A percentile compares a stretch with the other conserved stretches of the same genome.
Evolutionary conservation across 768 basidiomycete species (phyloP).

Genomic region (Boletus eberwhitei): DNA sequence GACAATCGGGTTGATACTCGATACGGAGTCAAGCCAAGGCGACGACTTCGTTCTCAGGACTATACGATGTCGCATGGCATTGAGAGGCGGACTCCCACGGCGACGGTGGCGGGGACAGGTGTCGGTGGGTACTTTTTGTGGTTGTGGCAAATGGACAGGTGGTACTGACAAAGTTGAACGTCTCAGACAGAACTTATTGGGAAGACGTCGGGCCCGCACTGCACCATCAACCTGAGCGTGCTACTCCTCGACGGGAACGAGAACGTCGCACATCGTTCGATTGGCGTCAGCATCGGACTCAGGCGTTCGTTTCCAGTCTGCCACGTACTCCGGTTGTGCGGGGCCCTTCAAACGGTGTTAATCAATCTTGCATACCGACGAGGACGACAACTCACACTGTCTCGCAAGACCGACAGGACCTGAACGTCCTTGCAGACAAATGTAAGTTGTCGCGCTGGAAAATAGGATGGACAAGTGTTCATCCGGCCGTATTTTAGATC

Average conservation of each 20-base stretch:
- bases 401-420: not conserved
- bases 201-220: not conserved
- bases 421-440: not conserved
- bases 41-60: slow-evolving; percentile 1
- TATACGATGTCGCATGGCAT: not conserved
- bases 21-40: not conserved
- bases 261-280: not conserved
- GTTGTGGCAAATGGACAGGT: not conserved
- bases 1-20: not conserved
- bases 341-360: not conserved
- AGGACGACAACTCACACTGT: not conserved
- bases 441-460: slow-evolving; percentile 1
- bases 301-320: not conserved
- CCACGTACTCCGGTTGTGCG: not conserved
- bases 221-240: not conserved
- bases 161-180: not conserved
- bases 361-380: not conserved
- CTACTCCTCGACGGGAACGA: not conserved
- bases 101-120: not conserved
- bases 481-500: slow-evolving; percentile 5
- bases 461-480: not conserved
- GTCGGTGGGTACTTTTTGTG: slow-evolving; percentile 7
- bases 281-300: not conserved
- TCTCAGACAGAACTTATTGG: slow-evolving; percentile 2
- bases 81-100: not conserved